phyloP scores from a whole-genome alignment of 129 eudicot genomes.

The Saussurea involucrata region DNA sequence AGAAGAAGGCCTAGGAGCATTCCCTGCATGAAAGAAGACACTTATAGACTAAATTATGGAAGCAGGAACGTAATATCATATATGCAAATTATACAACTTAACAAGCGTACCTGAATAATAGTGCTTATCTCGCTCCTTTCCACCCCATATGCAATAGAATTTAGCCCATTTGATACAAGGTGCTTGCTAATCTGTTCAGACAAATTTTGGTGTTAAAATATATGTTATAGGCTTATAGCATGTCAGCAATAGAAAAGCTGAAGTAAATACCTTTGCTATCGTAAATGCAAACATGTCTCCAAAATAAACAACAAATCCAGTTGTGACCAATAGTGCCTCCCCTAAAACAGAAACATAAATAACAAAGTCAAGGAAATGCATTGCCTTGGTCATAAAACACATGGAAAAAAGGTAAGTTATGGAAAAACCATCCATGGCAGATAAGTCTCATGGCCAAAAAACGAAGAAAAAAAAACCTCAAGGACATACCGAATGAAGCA shows the following conservation, averaged over 20 bases:
- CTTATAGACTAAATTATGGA: background rate
- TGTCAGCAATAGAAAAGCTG: background rate
- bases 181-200: constrained; percentile 40
- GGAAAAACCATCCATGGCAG: background rate
- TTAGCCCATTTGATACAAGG: constrained; percentile 26
- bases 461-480: background rate
- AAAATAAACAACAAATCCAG: constrained; percentile 77
- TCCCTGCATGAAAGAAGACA: constrained; percentile 54
- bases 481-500: constrained; percentile 71
- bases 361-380: background rate
- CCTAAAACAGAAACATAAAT: constrained; percentile 43
- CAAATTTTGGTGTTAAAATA: background rate
- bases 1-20: constrained; percentile 81
- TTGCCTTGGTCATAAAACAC: background rate
- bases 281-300: constrained; percentile 81
- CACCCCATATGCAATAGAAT: constrained; percentile 21
- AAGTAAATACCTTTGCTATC: constrained; percentile 42
- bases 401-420: background rate
- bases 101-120: constrained; percentile 60
- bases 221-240: constrained; percentile 13
- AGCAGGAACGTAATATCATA: background rate
- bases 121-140: constrained; percentile 73
- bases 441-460: background rate
- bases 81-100: background rate
- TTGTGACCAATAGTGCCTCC: constrained; percentile 84